A percentile compares a stretch with the other conserved stretches of the same genome.
These are phyloP conservation scores for Diaporthe ampelina DNA, from an alignment of 2,329 filamentous ascomycete species.

Conservation along the genomic window DNA sequence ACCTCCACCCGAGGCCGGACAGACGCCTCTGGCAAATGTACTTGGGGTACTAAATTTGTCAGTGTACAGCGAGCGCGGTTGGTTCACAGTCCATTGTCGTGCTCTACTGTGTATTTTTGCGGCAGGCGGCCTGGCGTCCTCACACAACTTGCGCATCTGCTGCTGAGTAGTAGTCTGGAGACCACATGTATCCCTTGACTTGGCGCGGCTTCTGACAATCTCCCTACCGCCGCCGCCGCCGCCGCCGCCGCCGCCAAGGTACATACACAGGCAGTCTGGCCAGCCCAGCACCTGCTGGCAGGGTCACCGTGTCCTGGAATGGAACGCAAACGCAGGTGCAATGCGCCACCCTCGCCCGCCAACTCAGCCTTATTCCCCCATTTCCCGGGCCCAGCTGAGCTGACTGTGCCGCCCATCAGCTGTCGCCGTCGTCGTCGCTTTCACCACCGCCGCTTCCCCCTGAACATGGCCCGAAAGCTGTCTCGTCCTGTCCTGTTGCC, in stretches of 20 bases:
- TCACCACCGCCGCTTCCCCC: not conserved
- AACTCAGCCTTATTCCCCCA: slow-evolving; percentile 27
- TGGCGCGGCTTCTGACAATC: slow-evolving; percentile 5
- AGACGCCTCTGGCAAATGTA: not conserved
- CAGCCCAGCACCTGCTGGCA: not conserved
- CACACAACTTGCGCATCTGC: too few relatives aligned
- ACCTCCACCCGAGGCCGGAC: slow-evolving; percentile 6
- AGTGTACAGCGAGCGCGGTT: not conserved
- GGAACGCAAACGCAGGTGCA: slow-evolving; percentile 23
- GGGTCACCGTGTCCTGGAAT: slow-evolving; percentile 7
- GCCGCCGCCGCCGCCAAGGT: not conserved
- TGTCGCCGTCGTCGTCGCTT: not conserved
- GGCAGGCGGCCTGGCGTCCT: not conserved
- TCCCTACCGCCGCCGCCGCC: slow-evolving; percentile 11
- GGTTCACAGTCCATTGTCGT: not conserved
- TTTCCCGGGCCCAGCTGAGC: slow-evolving; percentile 4
- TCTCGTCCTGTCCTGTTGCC: not conserved
- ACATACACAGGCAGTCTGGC: not conserved
- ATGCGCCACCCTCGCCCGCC: slow-evolving; percentile 31
- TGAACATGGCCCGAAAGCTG: slow-evolving; percentile 17
- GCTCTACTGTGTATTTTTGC: not conserved
- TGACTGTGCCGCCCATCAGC: slow-evolving; percentile 21
- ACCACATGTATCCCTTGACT: not conserved
- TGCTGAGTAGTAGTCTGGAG: not conserved
- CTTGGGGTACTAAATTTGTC: not conserved